Evolutionary conservation across 257 asterid genomes (phyloP).

Genomic region (Gentiana straminea): DNA sequence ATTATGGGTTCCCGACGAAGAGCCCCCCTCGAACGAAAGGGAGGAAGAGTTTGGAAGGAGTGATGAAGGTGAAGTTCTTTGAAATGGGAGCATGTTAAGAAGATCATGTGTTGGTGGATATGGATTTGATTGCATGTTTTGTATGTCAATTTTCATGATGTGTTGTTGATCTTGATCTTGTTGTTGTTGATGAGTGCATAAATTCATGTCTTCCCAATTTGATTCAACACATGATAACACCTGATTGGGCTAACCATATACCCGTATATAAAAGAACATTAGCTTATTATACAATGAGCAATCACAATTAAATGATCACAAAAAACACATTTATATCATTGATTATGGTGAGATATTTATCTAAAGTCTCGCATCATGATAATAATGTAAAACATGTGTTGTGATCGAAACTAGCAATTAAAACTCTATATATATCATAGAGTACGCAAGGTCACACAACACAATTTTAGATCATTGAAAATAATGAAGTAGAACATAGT

Average conservation of each 20-base stretch:
- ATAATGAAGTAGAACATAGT: no score
- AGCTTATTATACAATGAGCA: no score
- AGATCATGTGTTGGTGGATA: slow-evolving; percentile 42
- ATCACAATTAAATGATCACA: no score
- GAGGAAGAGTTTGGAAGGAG: slow-evolving; percentile 37
- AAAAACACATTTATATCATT: no score
- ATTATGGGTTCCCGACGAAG: slow-evolving; percentile 18
- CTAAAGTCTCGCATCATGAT: no score
- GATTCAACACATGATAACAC: slow-evolving; percentile 21
- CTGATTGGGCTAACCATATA: slow-evolving; percentile 12
- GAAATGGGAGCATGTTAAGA: slow-evolving; percentile 60
- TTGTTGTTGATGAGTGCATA: slow-evolving; percentile 13
- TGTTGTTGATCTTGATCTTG: slow-evolving; percentile 10
- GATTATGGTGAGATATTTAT: no score
- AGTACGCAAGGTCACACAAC: no score
- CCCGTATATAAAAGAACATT: no score
- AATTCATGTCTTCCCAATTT: slow-evolving; percentile 42
- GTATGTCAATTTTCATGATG: slow-evolving; percentile 16
- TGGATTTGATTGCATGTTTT: neutral
- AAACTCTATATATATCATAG: no score
- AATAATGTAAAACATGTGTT: no score
- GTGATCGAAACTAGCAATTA: no score
- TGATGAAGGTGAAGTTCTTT: slow-evolving; percentile 37
- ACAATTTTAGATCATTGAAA: no score
- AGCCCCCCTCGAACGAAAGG: slow-evolving; percentile 15